Evolutionary conservation across 2,329 filamentous ascomycete species (phyloP), one percentile per base, ranked within the genome.

Genomic region (Epichloe elymi): DNA sequence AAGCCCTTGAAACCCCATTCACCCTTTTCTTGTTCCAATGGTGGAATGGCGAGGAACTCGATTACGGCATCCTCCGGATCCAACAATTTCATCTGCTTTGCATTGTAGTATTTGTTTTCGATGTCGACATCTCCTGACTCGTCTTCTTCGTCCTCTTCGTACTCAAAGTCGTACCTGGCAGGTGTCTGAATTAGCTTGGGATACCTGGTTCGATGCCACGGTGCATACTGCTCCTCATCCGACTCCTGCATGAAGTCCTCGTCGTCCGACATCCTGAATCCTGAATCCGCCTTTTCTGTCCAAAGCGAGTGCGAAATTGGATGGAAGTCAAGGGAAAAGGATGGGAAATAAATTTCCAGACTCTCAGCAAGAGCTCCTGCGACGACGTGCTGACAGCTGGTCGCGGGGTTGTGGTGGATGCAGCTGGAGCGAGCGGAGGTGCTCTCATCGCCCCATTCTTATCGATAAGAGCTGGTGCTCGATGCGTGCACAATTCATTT

Each of bases 41-140:
- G 74, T 5, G 88, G 89, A 56, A 98, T 85, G 35, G 82, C 86
- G n/a, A 97, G 72, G 61, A 98, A 98, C 66, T 97, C 91, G 37
- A 83, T 81, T 51, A 98, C 86, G 2, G 93, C 93, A 59, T 88
- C 88, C 61, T 93, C 81, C 0, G 91, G 89, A 52, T 90, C 88
- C 55, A 84, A 83, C 42, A 76, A 75, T 74, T 97, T 98, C 65
- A 95, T 83, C 71, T 97, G 91, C 71, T 98, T 98, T 42, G 93
- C 93, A 70, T 96, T 97, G 77, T 97, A 98, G 74, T 98, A 98
- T 72, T 95, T 96, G 74, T 98, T 98, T 67, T 98, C 93, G 66
- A 97, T 94, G 59, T 91, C 89, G 60, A 96, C 86, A 65, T 96
- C 88, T 52, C 84, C 89, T 35, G 79, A 82, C 52, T 95, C 85